Percentiles rank a stretch among this genome's conserved stretches.
These are phyloP conservation scores for Kodamaea fukazawae DNA, from an alignment of 805 yeast genomes.

Conservation along the genomic window DNA sequence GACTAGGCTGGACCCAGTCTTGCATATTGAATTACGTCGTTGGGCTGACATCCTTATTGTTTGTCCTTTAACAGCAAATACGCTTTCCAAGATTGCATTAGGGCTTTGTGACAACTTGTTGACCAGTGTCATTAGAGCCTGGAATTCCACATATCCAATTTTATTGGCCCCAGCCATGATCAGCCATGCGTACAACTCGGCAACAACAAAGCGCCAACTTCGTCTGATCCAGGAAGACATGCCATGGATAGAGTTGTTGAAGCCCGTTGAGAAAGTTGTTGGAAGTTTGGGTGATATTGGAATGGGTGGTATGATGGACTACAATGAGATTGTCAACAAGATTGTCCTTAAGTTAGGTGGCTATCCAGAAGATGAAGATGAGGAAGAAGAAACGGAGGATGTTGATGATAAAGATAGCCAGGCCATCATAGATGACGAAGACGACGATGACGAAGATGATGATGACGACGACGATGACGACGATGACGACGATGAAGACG, in stretches of 20 bases:
- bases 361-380: slow-evolving; percentile 49
- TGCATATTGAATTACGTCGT: slow-evolving; percentile 89
- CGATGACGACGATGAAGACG: slow-evolving; percentile 39
- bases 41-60: slow-evolving; percentile 95
- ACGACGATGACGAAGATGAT: slow-evolving; percentile 28
- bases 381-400: slow-evolving; percentile 46
- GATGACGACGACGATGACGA: slow-evolving; percentile 37
- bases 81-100: slow-evolving; percentile 81
- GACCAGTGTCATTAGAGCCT: slow-evolving; percentile 88
- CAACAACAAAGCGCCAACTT: slow-evolving; percentile 82
- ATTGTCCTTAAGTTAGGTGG: slow-evolving; percentile 67
- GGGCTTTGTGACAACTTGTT: slow-evolving; percentile 92
- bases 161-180: slow-evolving; percentile 95
- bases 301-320: slow-evolving; percentile 99
- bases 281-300: slow-evolving; percentile 96
- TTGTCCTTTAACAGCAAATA: slow-evolving; percentile 94
- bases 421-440: slow-evolving; percentile 25
- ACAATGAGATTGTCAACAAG: slow-evolving; percentile 88
- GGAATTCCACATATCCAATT: slow-evolving; percentile 91
- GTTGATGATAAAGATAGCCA: slow-evolving; percentile 40
- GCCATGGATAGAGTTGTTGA: slow-evolving; percentile 92
- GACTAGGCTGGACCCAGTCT: slow-evolving; percentile 79
- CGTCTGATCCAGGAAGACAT: slow-evolving; percentile 78
- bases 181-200: slow-evolving; percentile 84
- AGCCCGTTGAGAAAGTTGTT: slow-evolving; percentile 91